These are phyloP conservation scores for Herpetomonas tarakana DNA, from an alignment of 208 protist genomes.

Conservation along the genomic window DNA sequence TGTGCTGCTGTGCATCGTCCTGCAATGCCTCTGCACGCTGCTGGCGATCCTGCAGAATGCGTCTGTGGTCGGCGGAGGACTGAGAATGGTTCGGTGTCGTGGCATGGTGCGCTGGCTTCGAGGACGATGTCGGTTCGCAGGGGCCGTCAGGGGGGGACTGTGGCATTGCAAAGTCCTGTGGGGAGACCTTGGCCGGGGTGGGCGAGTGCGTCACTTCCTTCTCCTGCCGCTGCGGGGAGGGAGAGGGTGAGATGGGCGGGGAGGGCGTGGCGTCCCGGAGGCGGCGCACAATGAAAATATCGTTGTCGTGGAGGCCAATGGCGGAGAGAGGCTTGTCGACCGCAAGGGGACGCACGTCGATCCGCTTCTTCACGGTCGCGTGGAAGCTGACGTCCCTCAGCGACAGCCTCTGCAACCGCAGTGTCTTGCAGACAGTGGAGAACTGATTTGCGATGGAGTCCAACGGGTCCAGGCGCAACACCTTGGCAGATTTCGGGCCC, in stretches of 20 bases:
- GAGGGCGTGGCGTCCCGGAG: background rate
- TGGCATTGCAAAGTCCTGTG: no score
- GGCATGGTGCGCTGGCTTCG: no score
- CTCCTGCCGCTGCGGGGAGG: slow-evolving; percentile 5
- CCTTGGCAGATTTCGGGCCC: slow-evolving; percentile 21
- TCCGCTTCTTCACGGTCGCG: slow-evolving; percentile 16
- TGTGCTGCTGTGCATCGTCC: no score
- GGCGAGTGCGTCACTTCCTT: no score
- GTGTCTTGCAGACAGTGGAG: slow-evolving; percentile 5
- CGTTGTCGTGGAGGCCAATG: slow-evolving; percentile 20
- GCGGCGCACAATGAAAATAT: slow-evolving; percentile 26
- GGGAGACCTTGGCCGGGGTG: no score
- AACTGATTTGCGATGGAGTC: slow-evolving; percentile 17
- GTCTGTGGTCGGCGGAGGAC: no score
- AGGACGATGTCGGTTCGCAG: no score
- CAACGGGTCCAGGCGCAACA: slow-evolving; percentile 17
- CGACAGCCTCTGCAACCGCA: no score
- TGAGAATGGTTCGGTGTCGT: no score
- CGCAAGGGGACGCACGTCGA: slow-evolving; percentile 22
- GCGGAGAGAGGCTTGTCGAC: slow-evolving; percentile 11
- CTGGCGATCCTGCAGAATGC: no score
- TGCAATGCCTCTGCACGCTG: no score
- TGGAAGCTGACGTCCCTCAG: slow-evolving; percentile 22
- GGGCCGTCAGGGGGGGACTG: no score
- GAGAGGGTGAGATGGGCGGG: slow-evolving; percentile 2